Base-by-base conservation (phyloP, 2,329 filamentous ascomycete genomes). In the Diplodia seriata region DNA sequence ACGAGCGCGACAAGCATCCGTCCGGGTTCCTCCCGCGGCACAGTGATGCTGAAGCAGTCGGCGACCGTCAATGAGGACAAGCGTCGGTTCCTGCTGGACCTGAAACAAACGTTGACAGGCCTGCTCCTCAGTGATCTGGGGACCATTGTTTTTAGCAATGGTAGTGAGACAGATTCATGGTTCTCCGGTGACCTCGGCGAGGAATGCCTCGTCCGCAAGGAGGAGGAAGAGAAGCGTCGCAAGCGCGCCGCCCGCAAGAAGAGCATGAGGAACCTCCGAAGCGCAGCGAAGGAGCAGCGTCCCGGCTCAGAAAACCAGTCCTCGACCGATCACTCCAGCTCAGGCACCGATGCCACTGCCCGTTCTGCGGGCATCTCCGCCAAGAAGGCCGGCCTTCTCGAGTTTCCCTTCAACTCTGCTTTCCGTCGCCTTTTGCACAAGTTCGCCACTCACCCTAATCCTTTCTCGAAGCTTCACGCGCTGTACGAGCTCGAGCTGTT, bases 111-210 rank as follows among this genome's bases (percentile, higher is more conserved):
- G 0, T 81, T 98, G 49, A 94, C 90, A 1, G 94, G 93, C 71
- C 83, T 99, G 20, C 81, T 98, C 1, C 81, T 98, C 31, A 98
- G 94, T 61, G 95, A 99, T 76, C 84, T 98, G 4, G 93, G 94
- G 6, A 93, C 90, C 50, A 87, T 92, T 36, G 90, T 97, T 1
- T 95, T 96, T 78, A 88, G 89, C n/a, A 87, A 87, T 62, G 95
- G 95, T 3, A 97, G 93, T 51, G 95, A 99, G 81, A 98, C 94
- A 0, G 95, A 98, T 77, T 85, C 85, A 3, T 97, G 94, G 91
- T 95, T 97, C 72, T 80, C 81, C 57, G 84, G 87, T 64, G 86
- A 87, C 15, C 78, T 93, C 14, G 79, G 81, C 3, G 78, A 81
- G 57, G 80, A 82, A 64, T 81, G 78, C 70, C 76, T 81, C 29